Conservation (phyloP, 202 grass and related monocot genomes). For the Panicum virgatum region DNA sequence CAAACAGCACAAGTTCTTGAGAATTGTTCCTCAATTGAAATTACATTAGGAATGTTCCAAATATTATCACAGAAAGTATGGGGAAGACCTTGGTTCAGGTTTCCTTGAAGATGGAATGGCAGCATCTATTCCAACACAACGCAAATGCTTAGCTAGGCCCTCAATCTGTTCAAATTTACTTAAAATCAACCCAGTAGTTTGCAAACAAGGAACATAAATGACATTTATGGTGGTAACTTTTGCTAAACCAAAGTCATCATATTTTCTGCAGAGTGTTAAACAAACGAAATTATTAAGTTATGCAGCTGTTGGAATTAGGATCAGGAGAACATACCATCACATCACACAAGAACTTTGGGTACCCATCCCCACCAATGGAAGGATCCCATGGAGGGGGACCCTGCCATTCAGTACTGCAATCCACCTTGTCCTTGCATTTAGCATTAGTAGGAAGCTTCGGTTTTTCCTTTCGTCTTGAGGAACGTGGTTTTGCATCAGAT, state of each 20-base stretch:
- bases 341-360: conserved; percentile 89
- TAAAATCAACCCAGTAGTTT: conserved; percentile 25
- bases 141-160: conserved; percentile 89
- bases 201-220: conserved; percentile 19
- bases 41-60: conserved; percentile 15
- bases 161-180: conserved; percentile 63
- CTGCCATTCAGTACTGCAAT: conserved; percentile 64
- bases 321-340: conserved; percentile 73
- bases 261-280: background rate
- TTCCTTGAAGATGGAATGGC: conserved; percentile 73
- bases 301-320: background rate
- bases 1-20: background rate
- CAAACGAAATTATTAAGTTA: conserved; percentile 9
- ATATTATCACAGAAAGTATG: conserved; percentile 13
- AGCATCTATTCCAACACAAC: conserved; percentile 96
- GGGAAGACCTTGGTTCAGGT: conserved; percentile 78
- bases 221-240: background rate
- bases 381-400: conserved; percentile 79
- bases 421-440: conserved; percentile 54
- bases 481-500: conserved; percentile 55
- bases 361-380: conserved; percentile 72
- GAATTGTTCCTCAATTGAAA: background rate
- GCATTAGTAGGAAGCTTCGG: conserved; percentile 30
- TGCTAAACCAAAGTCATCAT: background rate
- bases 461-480: conserved; percentile 67